Base-by-base conservation (phyloP, 2,329 filamentous ascomycete genomes). In the Colletotrichum melonis region DNA sequence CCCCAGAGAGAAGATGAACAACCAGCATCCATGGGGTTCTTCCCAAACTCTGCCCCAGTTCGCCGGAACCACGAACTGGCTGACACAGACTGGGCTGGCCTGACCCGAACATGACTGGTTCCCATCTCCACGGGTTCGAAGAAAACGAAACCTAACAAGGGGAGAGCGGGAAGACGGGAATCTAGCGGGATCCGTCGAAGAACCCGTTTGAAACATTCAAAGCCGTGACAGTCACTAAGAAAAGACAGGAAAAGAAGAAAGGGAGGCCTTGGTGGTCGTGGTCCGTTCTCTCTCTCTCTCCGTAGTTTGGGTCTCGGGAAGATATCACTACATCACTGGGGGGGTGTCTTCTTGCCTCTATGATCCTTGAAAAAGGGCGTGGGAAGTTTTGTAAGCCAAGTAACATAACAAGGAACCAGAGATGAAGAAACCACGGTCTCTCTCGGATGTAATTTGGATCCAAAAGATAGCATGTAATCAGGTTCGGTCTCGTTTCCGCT, bases 151-250 rank as follows among this genome's bases (percentile, higher is more conserved):
- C 38, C 38, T 42, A 14, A 16, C 52, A 46, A 35, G 35, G 42
- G 32, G 14, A 62, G 30, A 11, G 30, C 71, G 71, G 71, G 67
- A 66, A 73, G 60, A 65, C 71, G 71, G 71, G 71, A 71, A 57
- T 49, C 56, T 73, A 42, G 60, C 71, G 71, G 71, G 69, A 62
- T 35, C 71, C 71, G 71, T 71, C 54, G 56, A 73, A 22, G 28
- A 70, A 30, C 67, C 71, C 67, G 71, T 16, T 65, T 52, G 8
- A 28, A 22, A 24, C 32, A 24, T 7, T 16, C 30, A 35, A 58
- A 32, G 11, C 42, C 8, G 19, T 49, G 42, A 22, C 42, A 49
- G 42, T 3, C 11, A 4, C 16, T 7, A 19, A 42, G 9, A 19
- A 14, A 42, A 42, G 19, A 8, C 19, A 22, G n/a, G 2, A 49